Conservation (phyloP, 805 yeast genomes). For the Wickerhamomyces silvicola region DNA sequence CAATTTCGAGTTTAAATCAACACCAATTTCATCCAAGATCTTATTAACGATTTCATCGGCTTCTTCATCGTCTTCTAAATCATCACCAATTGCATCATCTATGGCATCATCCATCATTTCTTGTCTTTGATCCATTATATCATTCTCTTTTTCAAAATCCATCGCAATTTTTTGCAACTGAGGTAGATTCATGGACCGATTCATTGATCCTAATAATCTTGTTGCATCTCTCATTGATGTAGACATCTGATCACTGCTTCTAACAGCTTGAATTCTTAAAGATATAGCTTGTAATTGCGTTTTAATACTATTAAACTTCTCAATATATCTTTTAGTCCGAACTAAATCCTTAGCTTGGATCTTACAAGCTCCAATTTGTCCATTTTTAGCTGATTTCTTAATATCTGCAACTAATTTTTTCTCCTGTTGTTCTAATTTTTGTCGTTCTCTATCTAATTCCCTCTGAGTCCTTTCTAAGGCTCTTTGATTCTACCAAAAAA, state of each 20-base stretch:
- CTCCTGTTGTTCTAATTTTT: slow-evolving; percentile 85
- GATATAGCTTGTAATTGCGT: slow-evolving; percentile 95
- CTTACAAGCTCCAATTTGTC: slow-evolving; percentile 84
- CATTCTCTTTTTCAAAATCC: slow-evolving; percentile 93
- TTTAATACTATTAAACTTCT: slow-evolving; percentile 86
- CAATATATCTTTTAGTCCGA: slow-evolving; percentile 73
- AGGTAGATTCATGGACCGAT: slow-evolving; percentile 84
- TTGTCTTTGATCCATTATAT: slow-evolving; percentile 96
- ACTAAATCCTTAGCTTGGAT: slow-evolving; percentile 94
- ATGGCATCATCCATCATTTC: slow-evolving; percentile 98
- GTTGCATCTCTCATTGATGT: slow-evolving; percentile 93
- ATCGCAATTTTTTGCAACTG: slow-evolving; percentile 83
- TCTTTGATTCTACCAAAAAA: slow-evolving; percentile 62
- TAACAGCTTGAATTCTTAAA: slow-evolving; percentile 81
- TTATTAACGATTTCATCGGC: slow-evolving; percentile 86
- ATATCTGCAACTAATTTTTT: slow-evolving; percentile 81
- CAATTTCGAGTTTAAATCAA: slow-evolving; percentile 56
- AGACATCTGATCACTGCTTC: slow-evolving; percentile 94
- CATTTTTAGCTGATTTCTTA: slow-evolving; percentile 84
- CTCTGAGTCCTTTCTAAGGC: slow-evolving; percentile 92
- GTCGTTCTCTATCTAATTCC: slow-evolving; percentile 83
- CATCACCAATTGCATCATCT: slow-evolving; percentile 94
- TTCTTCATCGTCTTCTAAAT: slow-evolving; percentile 81
- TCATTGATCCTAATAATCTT: slow-evolving; percentile 76
- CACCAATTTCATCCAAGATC: slow-evolving; percentile 94